Evolutionary conservation across 176 grass and related monocot species (phyloP).

Genomic region (Eragrostis curvula): DNA sequence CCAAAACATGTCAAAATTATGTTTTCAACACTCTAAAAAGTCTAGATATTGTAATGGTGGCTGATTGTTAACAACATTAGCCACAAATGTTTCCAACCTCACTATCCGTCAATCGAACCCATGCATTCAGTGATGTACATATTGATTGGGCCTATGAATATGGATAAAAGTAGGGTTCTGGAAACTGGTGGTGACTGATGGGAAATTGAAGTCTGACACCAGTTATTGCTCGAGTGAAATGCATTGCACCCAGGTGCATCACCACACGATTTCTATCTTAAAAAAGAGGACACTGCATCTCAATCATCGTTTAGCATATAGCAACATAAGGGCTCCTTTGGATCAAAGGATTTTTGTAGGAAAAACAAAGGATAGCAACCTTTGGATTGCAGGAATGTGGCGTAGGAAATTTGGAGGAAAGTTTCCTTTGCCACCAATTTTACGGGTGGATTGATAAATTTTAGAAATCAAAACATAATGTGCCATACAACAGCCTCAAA

Average conservation of each 20-base stretch:
- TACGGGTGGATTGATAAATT: background rate
- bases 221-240: background rate
- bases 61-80: too few relatives aligned
- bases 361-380: too few relatives aligned
- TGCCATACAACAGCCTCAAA: background rate
- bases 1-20: background rate
- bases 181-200: background rate
- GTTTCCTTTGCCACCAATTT: too few relatives aligned
- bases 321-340: too few relatives aligned
- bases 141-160: background rate
- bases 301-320: background rate
- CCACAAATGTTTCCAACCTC: background rate
- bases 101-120: background rate
- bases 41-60: too few relatives aligned
- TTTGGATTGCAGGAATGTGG: too few relatives aligned
- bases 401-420: too few relatives aligned
- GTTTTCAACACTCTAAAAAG: too few relatives aligned
- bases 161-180: background rate
- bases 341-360: too few relatives aligned
- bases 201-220: background rate
- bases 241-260: background rate
- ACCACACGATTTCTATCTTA: background rate
- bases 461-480: background rate
- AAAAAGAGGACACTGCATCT: background rate
- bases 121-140: background rate